Evolutionary conservation across 352 stramenopile species (phyloP).

Genomic region (Phytopythium mirpurense): DNA sequence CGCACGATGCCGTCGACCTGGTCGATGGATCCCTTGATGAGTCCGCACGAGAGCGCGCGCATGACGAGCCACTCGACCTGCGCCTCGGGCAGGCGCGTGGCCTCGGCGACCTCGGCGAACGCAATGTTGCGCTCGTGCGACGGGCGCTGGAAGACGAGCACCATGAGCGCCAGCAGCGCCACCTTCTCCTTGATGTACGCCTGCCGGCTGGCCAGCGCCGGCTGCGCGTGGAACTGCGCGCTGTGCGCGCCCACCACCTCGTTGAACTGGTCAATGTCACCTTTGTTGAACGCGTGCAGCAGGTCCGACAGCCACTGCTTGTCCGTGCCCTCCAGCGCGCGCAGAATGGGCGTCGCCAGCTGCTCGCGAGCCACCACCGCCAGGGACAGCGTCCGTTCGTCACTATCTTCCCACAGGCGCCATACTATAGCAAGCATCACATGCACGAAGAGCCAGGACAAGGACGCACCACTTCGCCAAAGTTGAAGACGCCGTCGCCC

Average conservation of each 20-base stretch:
- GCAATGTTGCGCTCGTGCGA: conserved; percentile 91
- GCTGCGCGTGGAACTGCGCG: conserved; percentile 87
- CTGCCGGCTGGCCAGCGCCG: conserved; percentile 91
- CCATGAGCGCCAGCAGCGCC: conserved; percentile 94
- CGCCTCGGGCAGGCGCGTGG: conserved; percentile 74
- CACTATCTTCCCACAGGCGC: no score
- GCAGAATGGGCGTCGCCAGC: conserved; percentile 91
- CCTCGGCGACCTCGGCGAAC: conserved; percentile 93
- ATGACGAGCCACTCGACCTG: conserved; percentile 99
- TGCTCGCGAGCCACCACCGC: conserved; percentile 12
- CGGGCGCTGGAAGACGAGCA: conserved; percentile 95
- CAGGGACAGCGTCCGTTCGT: no score
- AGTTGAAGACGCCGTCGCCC: conserved; percentile 97
- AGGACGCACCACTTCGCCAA: conserved; percentile 92
- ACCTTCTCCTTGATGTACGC: conserved; percentile 98
- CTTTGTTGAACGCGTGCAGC: conserved; percentile 91
- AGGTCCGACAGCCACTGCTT: conserved; percentile 95
- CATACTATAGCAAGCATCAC: no score
- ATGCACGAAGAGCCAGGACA: no score
- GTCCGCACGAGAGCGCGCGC: conserved; percentile 92
- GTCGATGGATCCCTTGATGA: conserved; percentile 94
- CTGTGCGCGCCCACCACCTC: conserved; percentile 69
- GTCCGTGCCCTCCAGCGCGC: conserved; percentile 83
- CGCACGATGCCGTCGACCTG: conserved; percentile 92
- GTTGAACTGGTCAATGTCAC: conserved; percentile 95